Conservation (phyloP, 495 filamentous ascomycete genomes). For the Aspergillus cavernicola region DNA sequence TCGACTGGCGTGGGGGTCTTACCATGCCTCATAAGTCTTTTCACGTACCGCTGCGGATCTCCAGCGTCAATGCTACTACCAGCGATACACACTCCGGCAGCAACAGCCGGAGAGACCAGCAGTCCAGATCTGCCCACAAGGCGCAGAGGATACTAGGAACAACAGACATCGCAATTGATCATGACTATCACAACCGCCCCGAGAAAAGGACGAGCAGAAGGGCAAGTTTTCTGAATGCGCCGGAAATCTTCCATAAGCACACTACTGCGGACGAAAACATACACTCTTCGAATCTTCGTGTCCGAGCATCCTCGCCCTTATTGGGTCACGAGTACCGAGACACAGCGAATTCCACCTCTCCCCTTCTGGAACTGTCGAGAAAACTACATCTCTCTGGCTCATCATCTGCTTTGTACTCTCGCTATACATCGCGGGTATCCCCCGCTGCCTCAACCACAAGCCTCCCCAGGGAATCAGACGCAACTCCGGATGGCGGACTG, state of each 20-base stretch:
- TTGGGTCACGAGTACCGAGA: conserved; percentile 36
- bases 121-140: conserved; percentile 26
- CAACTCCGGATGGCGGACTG: conserved; percentile 15
- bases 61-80: conserved; percentile 24
- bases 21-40: conserved; percentile 21
- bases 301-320: conserved; percentile 44
- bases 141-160: conserved; percentile 40
- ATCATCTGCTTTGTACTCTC: conserved; percentile 33
- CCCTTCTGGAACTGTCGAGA: conserved; percentile 27
- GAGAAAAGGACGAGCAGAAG: conserved; percentile 22
- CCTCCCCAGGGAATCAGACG: background rate
- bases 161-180: conserved; percentile 24
- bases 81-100: conserved; percentile 15
- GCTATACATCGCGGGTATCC: conserved; percentile 35
- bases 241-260: conserved; percentile 24
- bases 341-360: conserved; percentile 20
- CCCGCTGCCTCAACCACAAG: conserved; percentile 9
- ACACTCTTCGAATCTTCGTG: conserved; percentile 33
- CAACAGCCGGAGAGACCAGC: conserved; percentile 19
- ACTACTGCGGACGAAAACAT: conserved; percentile 14
- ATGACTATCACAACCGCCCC: conserved; percentile 18
- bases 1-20: background rate
- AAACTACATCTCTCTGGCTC: conserved; percentile 37
- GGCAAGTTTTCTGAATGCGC: conserved; percentile 30
- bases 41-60: conserved; percentile 28